These are phyloP conservation scores for Karstenula rhodostoma DNA, from an alignment of 2,329 filamentous ascomycete genomes.

Conservation along the genomic window DNA sequence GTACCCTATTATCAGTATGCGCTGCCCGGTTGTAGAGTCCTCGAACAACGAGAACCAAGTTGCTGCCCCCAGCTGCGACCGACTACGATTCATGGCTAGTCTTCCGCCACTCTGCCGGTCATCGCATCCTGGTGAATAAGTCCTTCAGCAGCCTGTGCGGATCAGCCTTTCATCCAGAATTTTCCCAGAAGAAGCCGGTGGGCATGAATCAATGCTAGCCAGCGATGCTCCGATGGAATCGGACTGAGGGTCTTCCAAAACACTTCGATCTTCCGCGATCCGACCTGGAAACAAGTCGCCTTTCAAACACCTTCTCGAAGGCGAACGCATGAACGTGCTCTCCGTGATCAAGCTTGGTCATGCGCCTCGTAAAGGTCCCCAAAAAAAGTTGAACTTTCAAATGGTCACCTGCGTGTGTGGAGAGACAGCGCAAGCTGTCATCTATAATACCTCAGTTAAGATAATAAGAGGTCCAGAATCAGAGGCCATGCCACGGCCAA, in stretches of 20 bases:
- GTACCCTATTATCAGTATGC: constrained; percentile 28
- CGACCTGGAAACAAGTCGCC: constrained; percentile 36
- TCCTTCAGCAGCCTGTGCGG: constrained; percentile 36
- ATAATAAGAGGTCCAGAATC: constrained; percentile 33
- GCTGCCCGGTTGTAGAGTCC: constrained; percentile 21
- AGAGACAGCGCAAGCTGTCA: constrained; percentile 28
- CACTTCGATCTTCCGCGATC: constrained; percentile 26
- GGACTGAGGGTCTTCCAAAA: constrained; percentile 33
- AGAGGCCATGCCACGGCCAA: constrained; percentile 26
- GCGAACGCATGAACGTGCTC: constrained; percentile 36
- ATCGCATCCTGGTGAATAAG: constrained; percentile 37
- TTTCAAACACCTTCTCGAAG: constrained; percentile 31
- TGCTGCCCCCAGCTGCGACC: constrained; percentile 26
- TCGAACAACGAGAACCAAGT: constrained; percentile 26
- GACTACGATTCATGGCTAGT: constrained; percentile 23
- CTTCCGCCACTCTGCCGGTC: constrained; percentile 41
- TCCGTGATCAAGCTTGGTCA: constrained; percentile 38
- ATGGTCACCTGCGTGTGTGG: constrained; percentile 37
- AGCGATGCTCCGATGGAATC: constrained; percentile 25
- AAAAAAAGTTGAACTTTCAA: constrained; percentile 27
- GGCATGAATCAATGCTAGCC: constrained; percentile 40
- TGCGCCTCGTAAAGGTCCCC: constrained; percentile 36
- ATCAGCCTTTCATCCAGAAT: constrained; percentile 40
- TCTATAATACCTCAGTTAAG: constrained; percentile 39
- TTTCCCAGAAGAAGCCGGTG: constrained; percentile 34